These are phyloP conservation scores for Podila epicladia DNA, from an alignment of 192 early-diverging fungal species.

Conservation along the genomic window DNA sequence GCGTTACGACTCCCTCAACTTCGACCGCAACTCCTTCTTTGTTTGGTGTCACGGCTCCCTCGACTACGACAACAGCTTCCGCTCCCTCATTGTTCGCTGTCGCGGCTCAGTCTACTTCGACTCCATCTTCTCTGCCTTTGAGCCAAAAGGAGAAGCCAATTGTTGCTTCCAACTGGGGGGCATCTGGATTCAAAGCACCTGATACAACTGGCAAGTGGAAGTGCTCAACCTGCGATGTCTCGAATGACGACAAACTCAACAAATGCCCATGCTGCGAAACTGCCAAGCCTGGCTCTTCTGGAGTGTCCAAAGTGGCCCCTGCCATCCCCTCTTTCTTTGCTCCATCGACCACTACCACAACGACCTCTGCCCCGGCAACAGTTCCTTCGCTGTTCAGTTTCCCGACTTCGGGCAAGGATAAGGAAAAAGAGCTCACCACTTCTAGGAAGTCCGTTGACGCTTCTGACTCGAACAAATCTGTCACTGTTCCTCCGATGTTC, in stretches of 20 bases:
- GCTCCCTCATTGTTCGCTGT: neutral
- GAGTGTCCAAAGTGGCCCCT: no score
- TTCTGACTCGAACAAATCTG: no score
- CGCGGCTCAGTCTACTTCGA: no score
- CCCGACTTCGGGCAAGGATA: no score
- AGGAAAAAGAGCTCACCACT: no score
- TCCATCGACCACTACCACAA: neutral
- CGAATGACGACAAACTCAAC: conserved; percentile 7
- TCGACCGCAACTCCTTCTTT: neutral
- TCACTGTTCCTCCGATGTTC: no score
- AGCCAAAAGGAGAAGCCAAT: neutral
- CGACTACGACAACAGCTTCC: neutral
- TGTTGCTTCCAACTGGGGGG: conserved; percentile 1
- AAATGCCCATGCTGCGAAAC: conserved; percentile 11
- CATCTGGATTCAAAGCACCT: conserved; percentile 4
- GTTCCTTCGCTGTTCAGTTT: no score
- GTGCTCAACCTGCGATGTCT: conserved; percentile 31
- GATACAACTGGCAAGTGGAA: conserved; percentile 37
- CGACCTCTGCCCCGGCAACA: neutral
- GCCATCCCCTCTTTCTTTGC: no score
- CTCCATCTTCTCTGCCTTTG: no score
- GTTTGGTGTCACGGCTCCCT: neutral
- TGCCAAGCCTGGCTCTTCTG: neutral
- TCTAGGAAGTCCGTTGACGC: no score
- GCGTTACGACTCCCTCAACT: conserved; percentile 2